Percentiles rank a stretch among this genome's conserved stretches.
phyloP scores from a whole-genome alignment of 2,329 filamentous ascomycete species.

The Fusarium sp. region DNA sequence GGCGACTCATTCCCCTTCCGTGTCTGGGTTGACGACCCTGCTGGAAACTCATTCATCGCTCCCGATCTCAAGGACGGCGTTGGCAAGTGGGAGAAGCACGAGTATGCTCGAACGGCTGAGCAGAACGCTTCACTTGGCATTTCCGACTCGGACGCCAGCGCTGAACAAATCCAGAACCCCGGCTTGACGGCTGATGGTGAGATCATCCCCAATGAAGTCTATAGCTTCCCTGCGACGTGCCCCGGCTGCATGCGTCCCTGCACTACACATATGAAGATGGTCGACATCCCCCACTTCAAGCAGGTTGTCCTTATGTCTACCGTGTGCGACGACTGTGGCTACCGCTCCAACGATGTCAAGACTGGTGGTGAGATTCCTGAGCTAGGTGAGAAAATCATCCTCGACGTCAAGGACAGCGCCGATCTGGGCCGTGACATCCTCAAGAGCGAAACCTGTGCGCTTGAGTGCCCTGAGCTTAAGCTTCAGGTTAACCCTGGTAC shows the following conservation, averaged over 20 bases:
- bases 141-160: constrained; percentile 66
- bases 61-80: constrained; percentile 80
- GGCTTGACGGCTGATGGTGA: constrained; percentile 68
- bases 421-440: constrained; percentile 93
- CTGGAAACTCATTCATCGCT: constrained; percentile 96
- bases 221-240: constrained; percentile 90
- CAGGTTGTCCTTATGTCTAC: constrained; percentile 97
- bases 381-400: constrained; percentile 82
- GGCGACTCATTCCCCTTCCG: constrained; percentile 87
- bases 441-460: constrained; percentile 90
- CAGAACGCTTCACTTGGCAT: constrained; percentile 90
- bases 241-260: constrained; percentile 89
- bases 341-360: constrained; percentile 97
- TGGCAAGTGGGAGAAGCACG: constrained; percentile 88
- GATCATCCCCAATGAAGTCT: constrained; percentile 92
- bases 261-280: constrained; percentile 97
- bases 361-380: constrained; percentile 92
- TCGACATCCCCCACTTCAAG: constrained; percentile 97
- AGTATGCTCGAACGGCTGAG: constrained; percentile 82
- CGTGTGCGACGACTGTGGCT: constrained; percentile 89
- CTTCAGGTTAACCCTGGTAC: constrained; percentile 92
- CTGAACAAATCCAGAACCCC: constrained; percentile 63
- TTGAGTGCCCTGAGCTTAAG: constrained; percentile 86
- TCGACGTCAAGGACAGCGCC: constrained; percentile 72
- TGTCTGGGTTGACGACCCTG: constrained; percentile 85